Conservation (phyloP, 2,329 filamentous ascomycete genomes). For the Alternaria novae-zelandiae region DNA sequence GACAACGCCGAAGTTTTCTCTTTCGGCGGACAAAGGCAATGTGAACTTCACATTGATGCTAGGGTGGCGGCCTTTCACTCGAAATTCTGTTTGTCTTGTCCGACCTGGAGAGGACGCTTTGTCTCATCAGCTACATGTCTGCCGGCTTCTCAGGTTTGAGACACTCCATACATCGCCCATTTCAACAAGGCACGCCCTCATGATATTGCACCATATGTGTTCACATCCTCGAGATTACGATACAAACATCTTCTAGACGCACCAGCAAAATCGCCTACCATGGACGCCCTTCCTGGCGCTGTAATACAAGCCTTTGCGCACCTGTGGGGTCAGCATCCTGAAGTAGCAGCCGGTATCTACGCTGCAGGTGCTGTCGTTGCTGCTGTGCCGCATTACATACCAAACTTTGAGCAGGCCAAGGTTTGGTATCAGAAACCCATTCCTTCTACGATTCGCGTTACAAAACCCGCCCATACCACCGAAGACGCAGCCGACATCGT, state of each 20-base stretch:
- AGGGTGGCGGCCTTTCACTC: not conserved
- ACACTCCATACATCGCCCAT: not conserved
- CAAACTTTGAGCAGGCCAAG: constrained; percentile 1
- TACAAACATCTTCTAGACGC: not conserved
- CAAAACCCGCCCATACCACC: not conserved
- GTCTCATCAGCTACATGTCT: not conserved
- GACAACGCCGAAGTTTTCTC: not conserved
- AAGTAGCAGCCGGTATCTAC: not conserved
- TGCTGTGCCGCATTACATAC: not conserved
- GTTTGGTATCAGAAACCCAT: not conserved
- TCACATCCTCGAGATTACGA: not conserved
- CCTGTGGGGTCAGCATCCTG: not conserved
- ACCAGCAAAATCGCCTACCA: not conserved
- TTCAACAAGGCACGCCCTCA: not conserved
- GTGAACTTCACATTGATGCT: not conserved
- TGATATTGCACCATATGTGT: not conserved
- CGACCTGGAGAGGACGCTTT: not conserved
- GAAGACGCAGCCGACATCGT: not conserved
- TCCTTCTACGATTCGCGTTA: not conserved
- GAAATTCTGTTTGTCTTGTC: not conserved
- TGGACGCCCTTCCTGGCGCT: not conserved
- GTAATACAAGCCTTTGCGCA: not conserved
- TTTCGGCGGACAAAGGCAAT: not conserved
- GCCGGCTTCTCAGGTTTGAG: not conserved
- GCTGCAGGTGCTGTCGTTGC: not conserved